A percentile compares a stretch with the other conserved stretches of the same genome.
Conservation (phyloP, 2,329 filamentous ascomycete genomes). For the Monosporascus sp. region DNA sequence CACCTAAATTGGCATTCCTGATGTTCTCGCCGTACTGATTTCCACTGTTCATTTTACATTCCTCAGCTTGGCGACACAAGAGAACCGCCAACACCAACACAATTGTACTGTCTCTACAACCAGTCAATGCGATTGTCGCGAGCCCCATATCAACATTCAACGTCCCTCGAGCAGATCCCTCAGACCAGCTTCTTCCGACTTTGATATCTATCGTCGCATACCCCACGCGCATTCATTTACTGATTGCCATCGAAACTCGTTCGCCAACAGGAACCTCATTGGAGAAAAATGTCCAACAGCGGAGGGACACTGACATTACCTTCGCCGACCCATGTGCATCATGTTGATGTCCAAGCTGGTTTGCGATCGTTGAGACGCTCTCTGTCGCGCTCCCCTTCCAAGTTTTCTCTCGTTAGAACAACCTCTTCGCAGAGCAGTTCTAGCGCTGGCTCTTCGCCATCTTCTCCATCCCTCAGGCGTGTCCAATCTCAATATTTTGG, state of each 20-base stretch:
- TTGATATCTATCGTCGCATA: background rate
- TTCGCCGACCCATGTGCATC: constrained; percentile 77
- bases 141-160: constrained; percentile 13
- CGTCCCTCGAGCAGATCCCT: constrained; percentile 1
- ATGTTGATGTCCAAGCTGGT: constrained; percentile 70
- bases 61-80: constrained; percentile 5
- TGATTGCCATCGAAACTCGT: background rate
- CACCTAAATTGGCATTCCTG: constrained; percentile 18
- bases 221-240: constrained; percentile 1
- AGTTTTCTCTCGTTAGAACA: constrained; percentile 60
- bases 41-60: constrained; percentile 15
- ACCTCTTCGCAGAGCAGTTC: constrained; percentile 42
- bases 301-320: constrained; percentile 74
- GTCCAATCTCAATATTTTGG: constrained; percentile 41
- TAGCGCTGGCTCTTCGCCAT: constrained; percentile 43
- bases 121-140: constrained; percentile 13
- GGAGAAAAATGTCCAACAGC: constrained; percentile 21
- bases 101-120: constrained; percentile 4
- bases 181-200: background rate
- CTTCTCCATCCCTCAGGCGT: constrained; percentile 37
- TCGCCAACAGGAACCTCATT: background rate
- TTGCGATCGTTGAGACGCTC: constrained; percentile 82
- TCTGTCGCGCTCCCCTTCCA: constrained; percentile 89
- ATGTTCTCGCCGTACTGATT: constrained; percentile 20
- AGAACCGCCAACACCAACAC: constrained; percentile 4